A percentile compares a stretch with the other conserved stretches of the same genome.
phyloP scores from a whole-genome alignment of 2,329 filamentous ascomycete genomes.

The Colletotrichum higginsianum region DNA sequence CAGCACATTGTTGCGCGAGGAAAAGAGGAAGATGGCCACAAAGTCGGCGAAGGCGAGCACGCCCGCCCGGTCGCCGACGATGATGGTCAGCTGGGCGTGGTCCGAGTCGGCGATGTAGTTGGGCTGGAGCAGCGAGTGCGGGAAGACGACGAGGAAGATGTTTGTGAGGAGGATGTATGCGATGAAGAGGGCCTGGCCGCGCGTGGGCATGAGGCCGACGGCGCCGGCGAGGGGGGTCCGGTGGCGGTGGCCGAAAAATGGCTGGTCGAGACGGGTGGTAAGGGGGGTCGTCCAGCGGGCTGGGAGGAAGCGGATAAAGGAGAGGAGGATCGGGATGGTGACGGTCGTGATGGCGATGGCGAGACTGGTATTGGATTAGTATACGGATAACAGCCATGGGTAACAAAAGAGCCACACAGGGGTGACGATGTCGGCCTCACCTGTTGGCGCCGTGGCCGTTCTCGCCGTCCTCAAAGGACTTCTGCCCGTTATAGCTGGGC shows the following conservation, averaged over 20 bases:
- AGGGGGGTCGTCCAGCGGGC: slow-evolving; percentile 23
- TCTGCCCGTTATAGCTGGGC: slow-evolving; percentile 64
- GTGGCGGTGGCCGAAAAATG: slow-evolving; percentile 46
- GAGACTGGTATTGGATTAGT: slow-evolving; percentile 41
- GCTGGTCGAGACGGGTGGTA: slow-evolving; percentile 47
- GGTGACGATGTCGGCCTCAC: background rate
- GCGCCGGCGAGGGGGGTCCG: slow-evolving; percentile 40
- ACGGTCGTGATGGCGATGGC: slow-evolving; percentile 46
- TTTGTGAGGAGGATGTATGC: slow-evolving; percentile 56
- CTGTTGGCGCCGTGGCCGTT: slow-evolving; percentile 44
- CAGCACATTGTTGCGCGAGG: slow-evolving; percentile 54
- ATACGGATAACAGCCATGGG: too few relatives aligned
- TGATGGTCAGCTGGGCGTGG: slow-evolving; percentile 49
- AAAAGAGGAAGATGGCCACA: slow-evolving; percentile 52
- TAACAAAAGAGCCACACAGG: too few relatives aligned
- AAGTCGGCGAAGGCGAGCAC: slow-evolving; percentile 53
- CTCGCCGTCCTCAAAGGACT: slow-evolving; percentile 65
- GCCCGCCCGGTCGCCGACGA: slow-evolving; percentile 53
- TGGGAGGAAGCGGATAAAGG: slow-evolving; percentile 50
- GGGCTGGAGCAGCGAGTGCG: slow-evolving; percentile 48
- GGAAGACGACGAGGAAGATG: slow-evolving; percentile 50
- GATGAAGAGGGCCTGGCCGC: slow-evolving; percentile 62
- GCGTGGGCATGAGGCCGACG: slow-evolving; percentile 54
- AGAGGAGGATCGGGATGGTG: slow-evolving; percentile 49
- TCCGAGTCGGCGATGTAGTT: slow-evolving; percentile 41